Evolutionary conservation across 352 stramenopile genomes (phyloP), one percentile per base, ranked within the genome.

Genomic region (Pythium rhizo-oryzae): DNA sequence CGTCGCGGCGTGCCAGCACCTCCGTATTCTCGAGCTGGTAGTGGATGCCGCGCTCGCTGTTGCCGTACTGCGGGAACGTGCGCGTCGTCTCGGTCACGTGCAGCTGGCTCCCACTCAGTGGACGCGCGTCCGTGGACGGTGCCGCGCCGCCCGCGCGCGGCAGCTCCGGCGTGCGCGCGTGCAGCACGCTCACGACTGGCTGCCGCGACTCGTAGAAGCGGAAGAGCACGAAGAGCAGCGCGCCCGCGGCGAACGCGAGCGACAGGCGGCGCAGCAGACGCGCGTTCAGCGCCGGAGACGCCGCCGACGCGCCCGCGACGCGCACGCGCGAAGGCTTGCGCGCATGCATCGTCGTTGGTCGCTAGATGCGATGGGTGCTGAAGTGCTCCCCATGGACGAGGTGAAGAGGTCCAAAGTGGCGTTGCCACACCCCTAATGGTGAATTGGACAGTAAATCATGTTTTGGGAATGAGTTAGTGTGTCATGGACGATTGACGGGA

Each of bases 11-110:
- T 25, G 43, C 23, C 16, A 46, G 28, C 18, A 55, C 16, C 0
- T 23, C 23, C 9, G 30, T 16, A 19, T 64, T 51, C 15, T 53
- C 24, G 3, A 72, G 19, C 7, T 35, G 9, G 50, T 65, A 60
- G 37, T 64, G 66, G 28, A 67, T 7, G 1, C 66, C 66, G 11
- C 59, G 59, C 52, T 58, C 44, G 19, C 6, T 37, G 13, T 19
- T 47, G 21, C 66, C 59, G 47, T 72, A 43, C 44, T 65, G 51
- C 5, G 58, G 15, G 28, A 72, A 72, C 46, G 21, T 13, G 6
- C 18, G 11, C 5, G 58, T 69, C 2, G 21, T 52, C 39, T 54
- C 30, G 0, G 6, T 52, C 21, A 41, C 28, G 21, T 35, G 50
- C 35, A n/a, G 43, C 12, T 56, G 21, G 16, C 21, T 28, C 8